Conservation (phyloP, 225 moss, liverwort and hornwort genomes). For the Lunularia cruciata region DNA sequence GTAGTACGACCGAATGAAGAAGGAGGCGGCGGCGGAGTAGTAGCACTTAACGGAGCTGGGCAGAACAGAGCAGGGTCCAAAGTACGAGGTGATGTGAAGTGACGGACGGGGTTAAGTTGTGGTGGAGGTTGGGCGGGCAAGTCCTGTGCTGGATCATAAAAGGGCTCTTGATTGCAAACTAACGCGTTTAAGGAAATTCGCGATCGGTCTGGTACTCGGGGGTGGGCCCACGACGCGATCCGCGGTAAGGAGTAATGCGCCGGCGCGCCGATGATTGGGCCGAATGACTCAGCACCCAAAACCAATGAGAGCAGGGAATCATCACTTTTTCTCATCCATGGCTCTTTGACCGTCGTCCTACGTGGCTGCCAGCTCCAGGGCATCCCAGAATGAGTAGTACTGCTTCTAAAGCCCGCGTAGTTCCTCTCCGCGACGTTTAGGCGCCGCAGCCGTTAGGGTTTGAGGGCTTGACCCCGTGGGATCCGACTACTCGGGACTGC, state of each 20-base stretch:
- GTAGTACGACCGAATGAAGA: not conserved
- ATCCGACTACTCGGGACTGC: not conserved
- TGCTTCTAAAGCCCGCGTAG: constrained; percentile 10
- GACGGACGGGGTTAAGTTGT: not conserved
- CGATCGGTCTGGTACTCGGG: not conserved
- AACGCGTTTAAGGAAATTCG: constrained; percentile 2
- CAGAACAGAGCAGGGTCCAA: too few species aligned
- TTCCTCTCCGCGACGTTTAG: constrained; percentile 6
- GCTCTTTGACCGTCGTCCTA: constrained; percentile 22
- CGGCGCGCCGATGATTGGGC: constrained; percentile 12
- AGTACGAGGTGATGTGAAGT: not conserved
- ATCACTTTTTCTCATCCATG: constrained; percentile 21
- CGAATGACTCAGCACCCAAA: not conserved
- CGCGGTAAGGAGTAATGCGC: not conserved
- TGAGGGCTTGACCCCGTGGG: not conserved
- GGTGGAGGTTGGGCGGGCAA: not conserved
- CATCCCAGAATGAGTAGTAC: constrained; percentile 12
- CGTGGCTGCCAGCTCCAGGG: not conserved
- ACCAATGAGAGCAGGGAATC: not conserved
- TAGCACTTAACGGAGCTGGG: not conserved
- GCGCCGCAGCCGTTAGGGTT: constrained; percentile 12
- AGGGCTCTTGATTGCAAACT: not conserved
- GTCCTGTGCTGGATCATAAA: not conserved
- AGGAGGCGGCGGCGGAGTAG: constrained; percentile 4
- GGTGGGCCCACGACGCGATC: constrained; percentile 8